A percentile compares a stretch with the other conserved stretches of the same genome.
phyloP scores from a whole-genome alignment of 2,329 filamentous ascomycete species.

The Cercospora janseana region DNA sequence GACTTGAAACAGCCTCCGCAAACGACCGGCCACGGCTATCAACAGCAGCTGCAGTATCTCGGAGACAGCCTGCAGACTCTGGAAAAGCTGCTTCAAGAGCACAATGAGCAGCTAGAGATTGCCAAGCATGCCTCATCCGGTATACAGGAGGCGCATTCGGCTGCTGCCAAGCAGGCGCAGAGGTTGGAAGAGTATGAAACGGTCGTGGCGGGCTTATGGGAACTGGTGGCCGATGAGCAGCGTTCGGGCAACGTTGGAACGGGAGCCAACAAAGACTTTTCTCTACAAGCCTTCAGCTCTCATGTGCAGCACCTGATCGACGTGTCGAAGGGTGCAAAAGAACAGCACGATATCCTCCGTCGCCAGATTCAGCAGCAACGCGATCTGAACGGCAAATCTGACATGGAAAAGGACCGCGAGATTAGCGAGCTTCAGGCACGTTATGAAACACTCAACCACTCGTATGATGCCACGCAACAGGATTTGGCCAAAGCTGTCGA shows the following conservation, averaged over 20 bases:
- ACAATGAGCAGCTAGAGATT: conserved; percentile 31
- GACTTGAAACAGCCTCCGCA: conserved; percentile 59
- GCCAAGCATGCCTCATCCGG: conserved; percentile 25
- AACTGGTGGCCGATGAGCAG: conserved; percentile 49
- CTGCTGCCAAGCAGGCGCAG: conserved; percentile 31
- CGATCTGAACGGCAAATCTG: conserved; percentile 84
- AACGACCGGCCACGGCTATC: conserved; percentile 56
- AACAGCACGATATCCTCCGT: conserved; percentile 85
- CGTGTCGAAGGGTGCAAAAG: conserved; percentile 72
- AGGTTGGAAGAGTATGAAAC: conserved; percentile 57
- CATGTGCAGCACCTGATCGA: conserved; percentile 77
- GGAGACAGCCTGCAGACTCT: conserved; percentile 55
- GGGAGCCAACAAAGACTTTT: conserved; percentile 58
- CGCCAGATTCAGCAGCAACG: conserved; percentile 94
- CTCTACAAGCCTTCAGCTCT: conserved; percentile 70
- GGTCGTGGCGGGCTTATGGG: conserved; percentile 53
- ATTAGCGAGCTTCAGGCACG: conserved; percentile 33
- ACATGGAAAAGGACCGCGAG: conserved; percentile 52
- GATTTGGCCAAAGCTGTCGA: conserved; percentile 35
- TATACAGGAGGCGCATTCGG: conserved; percentile 27
- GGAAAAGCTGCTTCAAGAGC: conserved; percentile 35
- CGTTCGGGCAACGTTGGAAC: conserved; percentile 53
- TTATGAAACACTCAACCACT: conserved; percentile 31
- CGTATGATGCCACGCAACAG: conserved; percentile 32
- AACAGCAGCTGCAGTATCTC: conserved; percentile 68